Evolutionary conservation across 441 rosid genomes (phyloP).

Genomic region (Bruguiera hainesii): DNA sequence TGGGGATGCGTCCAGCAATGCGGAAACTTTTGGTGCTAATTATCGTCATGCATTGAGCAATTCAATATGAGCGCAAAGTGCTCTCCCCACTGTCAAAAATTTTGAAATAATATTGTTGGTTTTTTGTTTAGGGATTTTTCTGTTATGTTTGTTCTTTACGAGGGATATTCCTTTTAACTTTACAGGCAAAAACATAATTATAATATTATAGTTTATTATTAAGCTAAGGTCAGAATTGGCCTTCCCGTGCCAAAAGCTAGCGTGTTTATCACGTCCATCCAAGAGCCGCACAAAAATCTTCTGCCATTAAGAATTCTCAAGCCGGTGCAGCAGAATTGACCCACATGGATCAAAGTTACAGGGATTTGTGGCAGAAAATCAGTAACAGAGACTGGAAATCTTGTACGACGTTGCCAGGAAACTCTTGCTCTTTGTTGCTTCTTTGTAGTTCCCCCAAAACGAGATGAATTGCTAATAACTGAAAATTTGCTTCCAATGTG

Average conservation of each 20-base stretch:
- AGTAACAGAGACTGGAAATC: no score
- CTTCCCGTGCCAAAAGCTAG: not conserved
- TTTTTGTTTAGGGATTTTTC: constrained; percentile 29
- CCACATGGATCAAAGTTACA: no score
- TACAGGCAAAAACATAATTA: constrained; percentile 22
- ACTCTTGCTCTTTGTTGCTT: no score
- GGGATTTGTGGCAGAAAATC: no score
- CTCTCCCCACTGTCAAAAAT: constrained; percentile 14
- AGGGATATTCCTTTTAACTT: constrained; percentile 48
- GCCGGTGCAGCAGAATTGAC: not conserved
- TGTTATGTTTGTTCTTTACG: constrained; percentile 36
- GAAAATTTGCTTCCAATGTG: no score
- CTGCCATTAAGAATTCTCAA: no score
- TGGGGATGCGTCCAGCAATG: constrained; percentile 11
- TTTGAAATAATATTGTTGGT: constrained; percentile 30
- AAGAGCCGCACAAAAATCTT: no score
- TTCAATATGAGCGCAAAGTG: not conserved
- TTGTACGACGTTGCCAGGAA: no score
- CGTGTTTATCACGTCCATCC: no score
- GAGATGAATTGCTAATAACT: no score
- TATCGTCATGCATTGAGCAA: constrained; percentile 30
- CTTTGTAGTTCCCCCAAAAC: no score
- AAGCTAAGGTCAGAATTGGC: not conserved
- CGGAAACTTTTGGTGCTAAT: constrained; percentile 11
- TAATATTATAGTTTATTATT: constrained; percentile 3